Conservation (phyloP, 2,329 filamentous ascomycete genomes). For the Hymenoscyphus repandus region DNA sequence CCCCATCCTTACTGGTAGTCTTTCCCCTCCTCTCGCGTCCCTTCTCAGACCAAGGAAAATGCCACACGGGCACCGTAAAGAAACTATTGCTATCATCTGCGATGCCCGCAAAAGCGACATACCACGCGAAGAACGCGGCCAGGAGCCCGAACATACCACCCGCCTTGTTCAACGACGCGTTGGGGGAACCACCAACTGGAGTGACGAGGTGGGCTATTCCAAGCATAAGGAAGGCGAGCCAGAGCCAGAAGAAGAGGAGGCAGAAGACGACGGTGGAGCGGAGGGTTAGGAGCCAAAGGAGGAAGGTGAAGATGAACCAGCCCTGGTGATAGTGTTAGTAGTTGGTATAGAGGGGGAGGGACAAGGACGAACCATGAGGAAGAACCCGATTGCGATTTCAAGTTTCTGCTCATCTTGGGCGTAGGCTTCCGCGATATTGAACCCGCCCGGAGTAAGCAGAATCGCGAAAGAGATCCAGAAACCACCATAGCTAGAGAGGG, state of each 20-base stretch:
- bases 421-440: conserved; percentile 40
- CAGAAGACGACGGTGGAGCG: conserved; percentile 57
- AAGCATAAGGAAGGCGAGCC: conserved; percentile 52
- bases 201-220: conserved; percentile 37
- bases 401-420: conserved; percentile 33
- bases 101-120: conserved; percentile 78
- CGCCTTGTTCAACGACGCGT: conserved; percentile 54
- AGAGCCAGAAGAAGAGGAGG: conserved; percentile 53
- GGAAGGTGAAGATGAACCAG: conserved; percentile 60
- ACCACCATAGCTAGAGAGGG: conserved; percentile 56
- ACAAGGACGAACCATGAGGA: conserved; percentile 36
- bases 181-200: conserved; percentile 30
- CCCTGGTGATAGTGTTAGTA: conserved; percentile 26
- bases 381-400: conserved; percentile 49
- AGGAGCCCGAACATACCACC: conserved; percentile 78
- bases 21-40: conserved; percentile 51
- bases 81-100: conserved; percentile 76
- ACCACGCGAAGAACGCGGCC: conserved; percentile 80
- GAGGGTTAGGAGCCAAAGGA: conserved; percentile 52
- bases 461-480: conserved; percentile 58
- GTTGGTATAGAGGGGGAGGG: background rate
- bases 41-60: conserved; percentile 91
- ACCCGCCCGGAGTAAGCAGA: conserved; percentile 52
- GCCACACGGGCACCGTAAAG: conserved; percentile 86
- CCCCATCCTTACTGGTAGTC: background rate